Evolutionary conservation across 2,329 filamentous ascomycete species (phyloP), one percentile per base, ranked within the genome.

Genomic region (Escovopsis sp.): DNA sequence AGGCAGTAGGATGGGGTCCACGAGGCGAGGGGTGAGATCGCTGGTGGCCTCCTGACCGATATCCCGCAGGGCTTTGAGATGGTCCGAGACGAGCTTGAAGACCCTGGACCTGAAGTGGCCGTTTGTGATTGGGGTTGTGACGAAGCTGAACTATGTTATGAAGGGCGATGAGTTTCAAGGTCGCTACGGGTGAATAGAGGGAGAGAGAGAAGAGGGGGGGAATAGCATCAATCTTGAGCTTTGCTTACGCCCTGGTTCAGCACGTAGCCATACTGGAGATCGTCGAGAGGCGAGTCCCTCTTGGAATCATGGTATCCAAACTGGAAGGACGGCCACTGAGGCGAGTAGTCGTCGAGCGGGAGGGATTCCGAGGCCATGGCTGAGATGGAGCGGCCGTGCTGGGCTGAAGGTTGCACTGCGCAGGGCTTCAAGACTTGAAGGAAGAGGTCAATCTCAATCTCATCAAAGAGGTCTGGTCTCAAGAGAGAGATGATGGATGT

Each of bases 61-160:
- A 34, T 64, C 57, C 37, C 70, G 62, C 15, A 74, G 54, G 12
- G 64, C 55, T 5, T 65, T 55, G 10, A 74, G 59, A 54, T 83
- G 75, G 36, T 65, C 59, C 35, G 72, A 67, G 29, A 84, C 65
- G 27, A 84, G 65, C 20, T 67, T 64, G 48, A 81, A 66, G 13
- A 91, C 76, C 43, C 82, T 72, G 25, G 74, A 66, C 47, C 78
- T 79, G 59, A 89, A 91, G 53, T 78, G 70, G 15, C 67, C 59
- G 53, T 82, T 91, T 33, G 84, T 89, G 56, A 93, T 79, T 39
- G 83, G 81, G 14, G 77, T 79, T 5, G 84, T 88, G 48, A 84
- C 71, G 66, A 87, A 84, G 55, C 80, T 76, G 65, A 89, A 85
- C 82, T 88, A 42, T 47, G 40, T 82, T 88, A 42, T 47, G 40